Evolutionary conservation across 371 early-diverging fungal genomes (phyloP).

Genomic region (Mucor circinelloides): DNA sequence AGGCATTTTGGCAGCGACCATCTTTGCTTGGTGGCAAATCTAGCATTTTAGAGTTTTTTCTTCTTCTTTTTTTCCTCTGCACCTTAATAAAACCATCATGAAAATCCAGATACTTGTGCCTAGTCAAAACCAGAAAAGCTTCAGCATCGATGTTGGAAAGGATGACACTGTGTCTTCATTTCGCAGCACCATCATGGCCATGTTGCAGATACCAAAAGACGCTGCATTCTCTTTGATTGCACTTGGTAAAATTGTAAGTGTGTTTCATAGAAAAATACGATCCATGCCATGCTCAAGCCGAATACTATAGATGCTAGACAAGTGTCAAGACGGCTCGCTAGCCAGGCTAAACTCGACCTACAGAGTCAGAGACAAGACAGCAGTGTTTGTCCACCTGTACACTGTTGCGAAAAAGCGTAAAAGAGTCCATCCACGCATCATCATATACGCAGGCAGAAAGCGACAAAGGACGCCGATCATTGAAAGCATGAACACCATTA

Average conservation of each 20-base stretch:
- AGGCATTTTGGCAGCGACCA: slow-evolving; percentile 63
- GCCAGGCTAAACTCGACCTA: slow-evolving; percentile 30
- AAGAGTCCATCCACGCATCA: neutral
- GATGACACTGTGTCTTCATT: slow-evolving; percentile 23
- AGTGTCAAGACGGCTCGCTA: slow-evolving; percentile 12
- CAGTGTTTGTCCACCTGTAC: slow-evolving; percentile 21
- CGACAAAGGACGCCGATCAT: neutral
- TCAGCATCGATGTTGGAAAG: neutral
- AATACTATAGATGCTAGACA: slow-evolving; percentile 21
- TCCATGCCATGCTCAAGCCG: too few relatives aligned
- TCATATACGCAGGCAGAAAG: neutral
- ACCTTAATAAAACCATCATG: neutral
- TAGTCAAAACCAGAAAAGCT: slow-evolving; percentile 12
- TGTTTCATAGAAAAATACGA: neutral
- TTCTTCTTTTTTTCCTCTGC: neutral
- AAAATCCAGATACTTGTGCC: slow-evolving; percentile 20
- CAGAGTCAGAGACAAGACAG: slow-evolving; percentile 24
- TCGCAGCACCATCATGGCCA: slow-evolving; percentile 16
- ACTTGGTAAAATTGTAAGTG: slow-evolving; percentile 36
- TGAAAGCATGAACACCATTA: neutral
- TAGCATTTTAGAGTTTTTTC: slow-evolving; percentile 9
- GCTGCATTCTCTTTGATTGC: slow-evolving; percentile 26
- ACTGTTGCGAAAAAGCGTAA: neutral
- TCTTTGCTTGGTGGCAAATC: slow-evolving; percentile 48
- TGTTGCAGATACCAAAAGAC: neutral